phyloP scores from a whole-genome alignment of 768 basidiomycete species.

The Serpula lacrymans region DNA sequence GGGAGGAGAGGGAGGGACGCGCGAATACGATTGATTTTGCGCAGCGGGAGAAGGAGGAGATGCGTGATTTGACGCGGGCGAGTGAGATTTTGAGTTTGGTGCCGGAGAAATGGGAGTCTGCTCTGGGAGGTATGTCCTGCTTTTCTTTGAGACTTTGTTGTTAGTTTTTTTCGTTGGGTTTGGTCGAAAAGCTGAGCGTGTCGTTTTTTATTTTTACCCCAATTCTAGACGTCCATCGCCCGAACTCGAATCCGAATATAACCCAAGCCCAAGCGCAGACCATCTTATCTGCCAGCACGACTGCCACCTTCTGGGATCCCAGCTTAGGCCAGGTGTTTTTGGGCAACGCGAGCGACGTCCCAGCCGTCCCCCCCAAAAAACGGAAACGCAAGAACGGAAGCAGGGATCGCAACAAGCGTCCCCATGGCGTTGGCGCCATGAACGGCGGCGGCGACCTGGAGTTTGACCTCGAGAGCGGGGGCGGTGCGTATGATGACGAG shows the following conservation, averaged over 20 bases:
- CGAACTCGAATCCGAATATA: slow-evolving; percentile 12
- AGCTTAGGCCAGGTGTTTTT: slow-evolving; percentile 68
- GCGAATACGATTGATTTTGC: slow-evolving; percentile 78
- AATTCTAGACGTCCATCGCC: too few species aligned
- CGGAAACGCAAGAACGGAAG: background rate
- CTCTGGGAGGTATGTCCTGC: slow-evolving; percentile 8
- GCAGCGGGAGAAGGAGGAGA: slow-evolving; percentile 83
- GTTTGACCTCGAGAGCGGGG: too few species aligned
- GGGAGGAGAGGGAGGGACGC: too few species aligned
- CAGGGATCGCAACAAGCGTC: background rate
- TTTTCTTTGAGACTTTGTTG: slow-evolving; percentile 1
- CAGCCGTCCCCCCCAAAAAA: slow-evolving; percentile 24
- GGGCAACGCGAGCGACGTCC: slow-evolving; percentile 84
- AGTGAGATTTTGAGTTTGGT: slow-evolving; percentile 66
- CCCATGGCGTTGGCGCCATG: too few species aligned
- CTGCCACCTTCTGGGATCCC: slow-evolving; percentile 50
- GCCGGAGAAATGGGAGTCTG: slow-evolving; percentile 16
- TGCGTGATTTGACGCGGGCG: slow-evolving; percentile 81
- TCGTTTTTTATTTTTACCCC: too few species aligned
- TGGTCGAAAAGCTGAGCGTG: too few species aligned
- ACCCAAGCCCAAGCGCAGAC: slow-evolving; percentile 16
- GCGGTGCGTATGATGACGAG: too few species aligned
- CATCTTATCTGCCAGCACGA: slow-evolving; percentile 25
- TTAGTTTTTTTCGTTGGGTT: too few species aligned
- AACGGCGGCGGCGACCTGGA: too few species aligned